Base-by-base conservation (phyloP, 2,329 filamentous ascomycete species). In the Colletotrichum magnum region DNA sequence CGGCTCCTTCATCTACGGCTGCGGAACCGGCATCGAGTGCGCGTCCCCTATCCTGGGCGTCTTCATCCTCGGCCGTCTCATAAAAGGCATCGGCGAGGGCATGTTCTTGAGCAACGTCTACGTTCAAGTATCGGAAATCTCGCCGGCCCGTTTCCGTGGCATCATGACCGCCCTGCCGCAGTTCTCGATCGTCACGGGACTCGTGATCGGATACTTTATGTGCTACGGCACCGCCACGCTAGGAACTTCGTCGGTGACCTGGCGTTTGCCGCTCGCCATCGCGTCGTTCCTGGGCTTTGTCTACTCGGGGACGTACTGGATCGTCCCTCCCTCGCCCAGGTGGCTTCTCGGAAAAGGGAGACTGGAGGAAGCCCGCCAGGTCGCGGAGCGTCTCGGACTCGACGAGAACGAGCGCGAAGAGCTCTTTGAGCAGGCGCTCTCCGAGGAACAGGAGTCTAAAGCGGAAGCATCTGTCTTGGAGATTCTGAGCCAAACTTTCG, bases 41-140 rank as follows among this genome's bases (percentile, higher is more conserved):
- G 75, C 72, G 5, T 71, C 78, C 0, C 72, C 80, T 0, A 76
- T 77, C 2, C 75, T 90, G 0, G 80, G 79, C 0, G 83, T 88
- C 71, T 87, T 90, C n/a, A 79, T 90, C 28, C 75, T 85, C 2
- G 89, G 89, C 0, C 82, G 89, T 1, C 78, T 85, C 0, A 73
- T 91, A 39, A 85, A 86, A 47, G 89, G 89, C 0, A 75, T 89
- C 3, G 89, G 89, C 0, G 84, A 90, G 66, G 88, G 89, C 0
- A 74, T 90, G 0, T 89, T 85, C 65, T 73, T 90, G 10, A 85
- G 86, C 13, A 87, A 82, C 2, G 82, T 88, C 4, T 80, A 77
- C 54, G 82, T 84, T 5, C 86, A 90, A 71, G 85, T 90, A 7
- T 88, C 87, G 21, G 89, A 91, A 73, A 89, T 91, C 45, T 85